Evolutionary conservation across 768 basidiomycete genomes (phyloP).

Genomic region (Podaxis sp.): DNA sequence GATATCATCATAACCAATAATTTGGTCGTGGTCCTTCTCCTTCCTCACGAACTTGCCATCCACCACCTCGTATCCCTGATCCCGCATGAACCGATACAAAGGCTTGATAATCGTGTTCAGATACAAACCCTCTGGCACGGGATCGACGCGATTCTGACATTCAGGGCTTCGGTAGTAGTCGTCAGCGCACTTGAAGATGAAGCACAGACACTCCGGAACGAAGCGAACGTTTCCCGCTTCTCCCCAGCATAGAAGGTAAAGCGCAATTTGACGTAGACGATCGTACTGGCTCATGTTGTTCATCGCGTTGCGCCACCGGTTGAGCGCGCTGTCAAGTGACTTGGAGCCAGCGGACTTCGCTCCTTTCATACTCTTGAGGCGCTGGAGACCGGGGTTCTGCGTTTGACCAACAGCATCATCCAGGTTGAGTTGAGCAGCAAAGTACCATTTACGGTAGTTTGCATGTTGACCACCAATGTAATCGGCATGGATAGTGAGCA

Average conservation of each 20-base stretch:
- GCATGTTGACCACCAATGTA: conserved; percentile 99
- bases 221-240: conserved; percentile 98
- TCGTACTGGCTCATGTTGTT: conserved; percentile 99
- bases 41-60: conserved; percentile 94
- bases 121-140: conserved; percentile 93
- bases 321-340: conserved; percentile 90
- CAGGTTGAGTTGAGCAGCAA: conserved; percentile 97
- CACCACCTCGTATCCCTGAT: conserved; percentile 94
- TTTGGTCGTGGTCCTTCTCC: conserved; percentile 92
- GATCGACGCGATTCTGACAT: conserved; percentile 92
- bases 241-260: conserved; percentile 97
- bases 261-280: conserved; percentile 91
- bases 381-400: conserved; percentile 90
- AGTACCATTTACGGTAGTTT: conserved; percentile 99
- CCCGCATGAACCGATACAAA: conserved; percentile 92
- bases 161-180: conserved; percentile 99
- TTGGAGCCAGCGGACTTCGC: conserved; percentile 54
- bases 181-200: conserved; percentile 99
- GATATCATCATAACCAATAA: conserved; percentile 99
- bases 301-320: conserved; percentile 98
- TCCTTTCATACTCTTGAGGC: conserved; percentile 81
- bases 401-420: conserved; percentile 97
- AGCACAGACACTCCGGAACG: conserved; percentile 94
- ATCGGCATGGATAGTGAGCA: conserved; percentile 96
- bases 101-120: conserved; percentile 91